phyloP scores from a whole-genome alignment of 768 basidiomycete species.

The Mycena olivaceomarginata region DNA sequence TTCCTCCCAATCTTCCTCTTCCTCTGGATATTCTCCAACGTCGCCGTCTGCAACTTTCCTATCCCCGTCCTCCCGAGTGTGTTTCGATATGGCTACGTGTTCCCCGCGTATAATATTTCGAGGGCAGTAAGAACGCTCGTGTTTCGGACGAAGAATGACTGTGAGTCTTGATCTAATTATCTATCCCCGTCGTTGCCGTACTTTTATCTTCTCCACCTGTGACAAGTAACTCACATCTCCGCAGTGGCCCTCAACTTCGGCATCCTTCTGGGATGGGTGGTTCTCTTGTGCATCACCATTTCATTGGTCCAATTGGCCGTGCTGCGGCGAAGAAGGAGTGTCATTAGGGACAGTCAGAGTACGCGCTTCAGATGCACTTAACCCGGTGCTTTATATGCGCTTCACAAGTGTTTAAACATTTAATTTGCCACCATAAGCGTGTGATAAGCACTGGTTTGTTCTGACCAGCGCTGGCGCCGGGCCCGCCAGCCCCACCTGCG shows the following conservation, averaged over 20 bases:
- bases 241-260: conserved; percentile 79
- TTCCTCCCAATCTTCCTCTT: conserved; percentile 80
- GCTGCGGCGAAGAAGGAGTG: no score
- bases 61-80: conserved; percentile 73
- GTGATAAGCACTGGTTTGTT: no score
- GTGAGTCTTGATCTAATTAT: conserved; percentile 53
- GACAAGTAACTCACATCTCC: conserved; percentile 5
- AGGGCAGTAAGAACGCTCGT: conserved; percentile 75
- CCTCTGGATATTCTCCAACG: conserved; percentile 79
- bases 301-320: conserved; percentile 64
- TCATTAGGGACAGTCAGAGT: no score
- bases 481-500: no score
- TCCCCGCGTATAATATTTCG: conserved; percentile 84
- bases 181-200: no score
- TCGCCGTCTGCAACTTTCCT: conserved; percentile 74
- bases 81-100: conserved; percentile 80
- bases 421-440: no score
- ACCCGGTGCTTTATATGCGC: no score
- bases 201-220: neutral
- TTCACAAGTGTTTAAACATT: no score
- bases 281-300: conserved; percentile 72
- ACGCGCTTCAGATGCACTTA: no score
- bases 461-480: neutral
- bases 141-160: conserved; percentile 77
- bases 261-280: conserved; percentile 73